Evolutionary conservation across 352 stramenopile genomes (phyloP).

Genomic region (Globisporangium middletonii): DNA sequence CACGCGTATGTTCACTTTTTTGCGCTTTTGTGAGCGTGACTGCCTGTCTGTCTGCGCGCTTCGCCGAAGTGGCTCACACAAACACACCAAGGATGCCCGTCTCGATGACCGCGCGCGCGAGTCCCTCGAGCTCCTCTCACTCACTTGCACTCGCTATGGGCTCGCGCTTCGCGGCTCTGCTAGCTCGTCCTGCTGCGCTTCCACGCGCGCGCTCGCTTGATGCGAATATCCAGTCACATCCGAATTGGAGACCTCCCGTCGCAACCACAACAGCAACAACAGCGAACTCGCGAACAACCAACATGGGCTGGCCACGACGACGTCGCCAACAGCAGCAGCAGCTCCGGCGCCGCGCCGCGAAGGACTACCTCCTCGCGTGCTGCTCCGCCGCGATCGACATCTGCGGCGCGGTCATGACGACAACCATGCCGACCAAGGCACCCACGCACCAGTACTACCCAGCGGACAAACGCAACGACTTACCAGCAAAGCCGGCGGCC

Average conservation of each 20-base stretch:
- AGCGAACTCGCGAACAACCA: not conserved
- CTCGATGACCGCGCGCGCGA: no score
- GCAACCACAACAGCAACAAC: not conserved
- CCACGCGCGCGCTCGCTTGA: not conserved
- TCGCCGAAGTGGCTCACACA: no score
- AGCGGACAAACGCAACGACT: not conserved
- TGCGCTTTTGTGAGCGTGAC: no score
- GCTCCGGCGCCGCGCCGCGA: constrained; percentile 10
- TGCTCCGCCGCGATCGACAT: not conserved
- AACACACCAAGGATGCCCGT: no score
- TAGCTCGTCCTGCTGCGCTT: not conserved
- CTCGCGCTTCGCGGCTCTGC: not conserved
- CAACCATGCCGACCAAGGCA: not conserved
- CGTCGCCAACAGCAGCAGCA: constrained; percentile 17
- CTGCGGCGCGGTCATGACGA: not conserved
- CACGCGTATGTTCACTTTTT: no score
- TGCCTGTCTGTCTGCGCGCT: no score
- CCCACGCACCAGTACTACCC: not conserved
- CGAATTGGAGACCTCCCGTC: constrained; percentile 7
- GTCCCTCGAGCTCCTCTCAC: no score
- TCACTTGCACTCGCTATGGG: not conserved
- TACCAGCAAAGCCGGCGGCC: not conserved
- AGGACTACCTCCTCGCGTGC: constrained; percentile 4
- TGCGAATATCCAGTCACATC: constrained; percentile 10
- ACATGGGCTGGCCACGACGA: constrained; percentile 15